A percentile compares a stretch with the other conserved stretches of the same genome.
Evolutionary conservation across 352 stramenopile species (phyloP).

Genomic region (Aphanomyces invadans): DNA sequence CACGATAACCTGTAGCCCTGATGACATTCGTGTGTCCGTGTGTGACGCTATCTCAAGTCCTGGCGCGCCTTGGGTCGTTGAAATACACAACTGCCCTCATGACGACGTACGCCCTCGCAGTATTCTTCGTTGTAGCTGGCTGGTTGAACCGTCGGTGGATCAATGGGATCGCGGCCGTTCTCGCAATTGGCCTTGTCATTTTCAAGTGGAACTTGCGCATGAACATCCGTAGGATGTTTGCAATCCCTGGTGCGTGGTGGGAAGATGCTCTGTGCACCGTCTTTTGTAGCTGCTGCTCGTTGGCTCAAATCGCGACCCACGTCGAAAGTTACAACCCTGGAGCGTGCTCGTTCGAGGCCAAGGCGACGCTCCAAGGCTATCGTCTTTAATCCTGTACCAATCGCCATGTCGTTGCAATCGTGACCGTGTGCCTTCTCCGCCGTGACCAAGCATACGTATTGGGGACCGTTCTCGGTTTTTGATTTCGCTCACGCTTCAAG

Average conservation of each 20-base stretch:
- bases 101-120: not conserved
- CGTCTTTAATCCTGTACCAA: conserved; percentile 7
- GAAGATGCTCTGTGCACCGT: not conserved
- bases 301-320: conserved; percentile 16
- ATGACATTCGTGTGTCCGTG: conserved; percentile 15
- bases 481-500: no score
- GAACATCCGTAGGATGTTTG: conserved; percentile 6
- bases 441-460: not conserved
- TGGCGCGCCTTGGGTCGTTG: conserved; percentile 1
- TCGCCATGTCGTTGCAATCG: no score
- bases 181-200: not conserved
- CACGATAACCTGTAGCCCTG: not conserved
- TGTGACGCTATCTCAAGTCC: conserved; percentile 10
- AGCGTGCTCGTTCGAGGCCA: conserved; percentile 17
- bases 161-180: not conserved
- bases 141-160: not conserved
- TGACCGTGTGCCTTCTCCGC: no score
- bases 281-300: conserved; percentile 11
- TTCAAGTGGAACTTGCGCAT: not conserved
- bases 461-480: not conserved
- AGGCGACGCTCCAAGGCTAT: conserved; percentile 12
- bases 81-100: not conserved
- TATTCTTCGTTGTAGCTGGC: not conserved
- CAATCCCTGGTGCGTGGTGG: not conserved
- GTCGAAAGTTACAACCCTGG: conserved; percentile 11